A percentile compares a stretch with the other conserved stretches of the same genome.
Conservation (phyloP, 2,329 filamentous ascomycete genomes). For the Monilinia laxa region DNA sequence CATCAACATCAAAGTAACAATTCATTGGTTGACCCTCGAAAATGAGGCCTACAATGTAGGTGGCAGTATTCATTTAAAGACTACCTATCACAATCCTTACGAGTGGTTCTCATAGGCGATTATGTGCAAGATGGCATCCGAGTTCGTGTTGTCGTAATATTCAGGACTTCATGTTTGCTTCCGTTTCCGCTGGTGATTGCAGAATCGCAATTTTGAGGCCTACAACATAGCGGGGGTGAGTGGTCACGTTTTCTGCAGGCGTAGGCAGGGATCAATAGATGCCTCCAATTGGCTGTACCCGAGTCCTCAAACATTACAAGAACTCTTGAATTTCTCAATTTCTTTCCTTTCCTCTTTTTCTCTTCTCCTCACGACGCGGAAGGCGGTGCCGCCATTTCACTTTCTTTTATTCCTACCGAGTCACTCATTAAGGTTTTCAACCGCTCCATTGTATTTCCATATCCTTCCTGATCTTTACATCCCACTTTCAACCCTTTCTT, state of each 20-base stretch:
- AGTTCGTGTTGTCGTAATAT: too few species aligned
- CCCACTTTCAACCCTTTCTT: neutral
- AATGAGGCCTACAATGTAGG: conserved; percentile 4
- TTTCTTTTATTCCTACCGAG: neutral
- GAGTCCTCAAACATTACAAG: neutral
- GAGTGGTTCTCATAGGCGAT: too few species aligned
- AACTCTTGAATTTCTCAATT: neutral
- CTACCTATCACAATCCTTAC: too few species aligned
- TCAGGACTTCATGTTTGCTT: neutral
- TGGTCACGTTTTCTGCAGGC: neutral
- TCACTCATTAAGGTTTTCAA: neutral
- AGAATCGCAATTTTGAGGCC: conserved; percentile 6
- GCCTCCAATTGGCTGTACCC: neutral
- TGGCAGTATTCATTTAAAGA: too few species aligned
- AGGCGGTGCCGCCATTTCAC: conserved; percentile 14
- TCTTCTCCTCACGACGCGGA: conserved; percentile 13
- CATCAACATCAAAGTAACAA: neutral
- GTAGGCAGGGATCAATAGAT: neutral
- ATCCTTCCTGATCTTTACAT: neutral
- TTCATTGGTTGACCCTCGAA: neutral
- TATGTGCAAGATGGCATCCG: too few species aligned
- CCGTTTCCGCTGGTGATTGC: neutral
- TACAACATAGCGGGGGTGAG: neutral
- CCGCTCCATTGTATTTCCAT: neutral
- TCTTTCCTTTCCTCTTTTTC: neutral